These are phyloP conservation scores for Arachis stenosperma DNA, from an alignment of 306 rosid species.

Conservation along the genomic window DNA sequence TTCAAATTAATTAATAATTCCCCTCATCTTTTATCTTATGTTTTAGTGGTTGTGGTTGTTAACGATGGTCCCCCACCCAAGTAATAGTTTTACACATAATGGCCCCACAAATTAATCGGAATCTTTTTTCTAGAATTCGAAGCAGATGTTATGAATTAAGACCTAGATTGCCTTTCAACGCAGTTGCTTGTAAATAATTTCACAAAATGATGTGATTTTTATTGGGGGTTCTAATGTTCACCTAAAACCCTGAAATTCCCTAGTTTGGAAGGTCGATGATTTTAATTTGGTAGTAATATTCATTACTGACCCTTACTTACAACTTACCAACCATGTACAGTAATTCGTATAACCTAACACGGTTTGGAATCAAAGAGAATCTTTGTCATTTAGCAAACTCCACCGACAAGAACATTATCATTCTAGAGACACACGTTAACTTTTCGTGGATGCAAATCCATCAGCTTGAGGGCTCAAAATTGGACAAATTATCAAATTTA, in stretches of 20 bases:
- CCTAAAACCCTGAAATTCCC: neutral
- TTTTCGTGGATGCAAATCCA: neutral
- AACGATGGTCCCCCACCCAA: slow-evolving; percentile 49
- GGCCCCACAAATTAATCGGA: slow-evolving; percentile 35
- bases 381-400: neutral
- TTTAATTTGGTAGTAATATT: neutral
- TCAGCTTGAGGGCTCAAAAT: neutral
- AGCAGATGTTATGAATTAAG: slow-evolving; percentile 1
- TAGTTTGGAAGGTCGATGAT: neutral
- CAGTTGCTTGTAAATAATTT: neutral
- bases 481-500: too few relatives aligned
- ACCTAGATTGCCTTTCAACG: neutral
- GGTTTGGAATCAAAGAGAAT: neutral
- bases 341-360: neutral
- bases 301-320: neutral
- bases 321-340: neutral
- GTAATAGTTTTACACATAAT: slow-evolving; percentile 8
- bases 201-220: slow-evolving; percentile 25
- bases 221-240: too few relatives aligned
- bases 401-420: neutral
- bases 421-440: neutral
- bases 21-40: slow-evolving; percentile 21
- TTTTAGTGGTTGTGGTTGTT: slow-evolving; percentile 45
- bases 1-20: neutral
- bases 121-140: neutral